Base-by-base conservation (phyloP, 352 stramenopile genomes). In the Pythium phragmitis region DNA sequence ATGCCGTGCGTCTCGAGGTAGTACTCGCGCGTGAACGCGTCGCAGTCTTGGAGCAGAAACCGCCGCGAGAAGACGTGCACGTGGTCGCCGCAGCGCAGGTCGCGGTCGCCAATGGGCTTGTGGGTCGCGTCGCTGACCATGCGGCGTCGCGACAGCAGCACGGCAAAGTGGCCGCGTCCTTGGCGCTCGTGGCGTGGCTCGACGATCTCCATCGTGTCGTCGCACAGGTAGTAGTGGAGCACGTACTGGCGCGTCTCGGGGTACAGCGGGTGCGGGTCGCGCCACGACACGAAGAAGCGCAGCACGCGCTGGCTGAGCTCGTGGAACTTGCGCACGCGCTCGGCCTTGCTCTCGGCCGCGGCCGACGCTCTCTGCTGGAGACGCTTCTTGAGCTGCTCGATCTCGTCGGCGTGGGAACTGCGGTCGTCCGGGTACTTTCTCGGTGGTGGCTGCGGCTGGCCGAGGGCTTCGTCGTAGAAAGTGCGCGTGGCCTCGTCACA, bases 131-230 rank as follows among this genome's bases (percentile, higher is more conserved):
- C 76, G 36, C 71, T 74, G 3, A 64, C 68, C 39, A 97, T 73
- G 43, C 82, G 88, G 26, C 88, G 72, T 0, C 92, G 83, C 6
- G 85, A 89, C 39, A 98, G 62, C 42, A 98, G 77, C 48, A 96
- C 85, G 8, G 87, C 70, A 52, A 96, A 96, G 21, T 82, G 75
- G 13, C 73, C 81, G 36, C 76, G 76, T 57, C 74, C 75, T 16
- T 75, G 76, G 13, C 88, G 72, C 19, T 78, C 74, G 11, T 81
- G 41, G 26, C 86, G 69, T 7, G 78, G 73, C 74, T 98, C 91
- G 17, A 94, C 74, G 3, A 98, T 73, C 70, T 98, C 91, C 7
- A 98, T 64, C 16, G 89, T 97, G 63, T 98, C 91, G 74, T 98
- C 91, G 26, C 76, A 72, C 52, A 98, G 60, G 68, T 96, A 98